These are phyloP conservation scores for Abelmoschus esculentus DNA, from an alignment of 345 rosid species.

Conservation along the genomic window DNA sequence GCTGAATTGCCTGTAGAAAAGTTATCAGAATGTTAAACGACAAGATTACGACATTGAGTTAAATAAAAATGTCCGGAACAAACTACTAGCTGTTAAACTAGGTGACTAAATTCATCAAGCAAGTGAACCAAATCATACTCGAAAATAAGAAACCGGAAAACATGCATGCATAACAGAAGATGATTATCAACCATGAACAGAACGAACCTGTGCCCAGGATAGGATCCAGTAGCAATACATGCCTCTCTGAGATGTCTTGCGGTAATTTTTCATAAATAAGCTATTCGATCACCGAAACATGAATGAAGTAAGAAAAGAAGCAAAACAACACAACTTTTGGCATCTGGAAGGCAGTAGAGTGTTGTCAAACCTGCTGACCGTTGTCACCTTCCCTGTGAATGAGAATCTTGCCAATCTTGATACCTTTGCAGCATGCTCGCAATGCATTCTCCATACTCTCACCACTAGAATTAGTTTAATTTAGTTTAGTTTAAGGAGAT, in stretches of 20 bases:
- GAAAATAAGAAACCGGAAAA: neutral
- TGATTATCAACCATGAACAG: neutral
- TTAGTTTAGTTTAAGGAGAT: neutral
- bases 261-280: slow-evolving; percentile 93
- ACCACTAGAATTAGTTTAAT: slow-evolving; percentile 45
- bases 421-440: slow-evolving; percentile 97
- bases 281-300: slow-evolving; percentile 29
- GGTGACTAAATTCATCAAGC: neutral
- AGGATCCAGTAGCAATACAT: slow-evolving; percentile 88
- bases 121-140: neutral
- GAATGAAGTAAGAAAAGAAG: slow-evolving; percentile 12
- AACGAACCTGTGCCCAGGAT: slow-evolving; percentile 86
- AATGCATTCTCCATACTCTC: slow-evolving; percentile 99
- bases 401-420: slow-evolving; percentile 92
- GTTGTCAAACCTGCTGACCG: slow-evolving; percentile 67
- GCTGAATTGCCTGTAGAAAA: slow-evolving; percentile 75
- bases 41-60: too few relatives aligned
- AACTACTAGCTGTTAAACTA: neutral
- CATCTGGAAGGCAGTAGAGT: slow-evolving; percentile 5
- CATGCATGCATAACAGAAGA: neutral
- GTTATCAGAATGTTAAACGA: neutral
- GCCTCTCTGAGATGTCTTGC: slow-evolving; percentile 84
- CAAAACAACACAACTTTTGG: neutral
- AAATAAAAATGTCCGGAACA: too few relatives aligned
- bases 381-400: slow-evolving; percentile 97